Conservation (phyloP, 2,329 filamentous ascomycete genomes). For the Aureobasidium musti region DNA sequence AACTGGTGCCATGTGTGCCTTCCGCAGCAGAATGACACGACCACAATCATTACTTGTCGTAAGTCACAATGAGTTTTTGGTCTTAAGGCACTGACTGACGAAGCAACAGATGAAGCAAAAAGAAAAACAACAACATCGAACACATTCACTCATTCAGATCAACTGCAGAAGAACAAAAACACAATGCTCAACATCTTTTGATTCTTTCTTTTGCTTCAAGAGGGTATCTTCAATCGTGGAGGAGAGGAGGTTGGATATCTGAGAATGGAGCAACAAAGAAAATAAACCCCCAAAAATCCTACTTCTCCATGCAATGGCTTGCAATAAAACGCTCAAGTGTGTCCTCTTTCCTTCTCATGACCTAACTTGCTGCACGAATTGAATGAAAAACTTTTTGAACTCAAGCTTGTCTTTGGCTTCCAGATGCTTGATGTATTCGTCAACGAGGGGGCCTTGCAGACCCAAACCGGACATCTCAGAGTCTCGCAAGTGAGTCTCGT, state of each 20-base stretch:
- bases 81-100: no score
- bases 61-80: no score
- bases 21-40: no score
- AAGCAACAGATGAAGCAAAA: no score
- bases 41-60: no score
- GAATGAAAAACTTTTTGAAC: conserved; percentile 51
- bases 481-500: conserved; percentile 68
- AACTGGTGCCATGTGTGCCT: no score
- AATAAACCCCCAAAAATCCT: not conserved
- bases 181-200: not conserved
- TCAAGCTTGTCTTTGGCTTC: conserved; percentile 44
- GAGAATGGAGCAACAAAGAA: not conserved
- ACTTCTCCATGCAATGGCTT: conserved; percentile 10
- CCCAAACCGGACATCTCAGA: conserved; percentile 66
- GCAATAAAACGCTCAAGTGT: conserved; percentile 8
- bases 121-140: no score
- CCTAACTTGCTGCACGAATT: conserved; percentile 45
- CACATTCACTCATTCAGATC: not conserved
- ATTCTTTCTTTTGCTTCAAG: not conserved
- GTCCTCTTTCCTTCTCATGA: conserved; percentile 21
- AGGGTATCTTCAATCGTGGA: conserved; percentile 21
- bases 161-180: not conserved
- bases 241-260: not conserved
- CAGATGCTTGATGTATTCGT: conserved; percentile 64
- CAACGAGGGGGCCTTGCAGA: conserved; percentile 64